phyloP scores from a whole-genome alignment of 345 rosid genomes.

The Gossypium bickii region DNA sequence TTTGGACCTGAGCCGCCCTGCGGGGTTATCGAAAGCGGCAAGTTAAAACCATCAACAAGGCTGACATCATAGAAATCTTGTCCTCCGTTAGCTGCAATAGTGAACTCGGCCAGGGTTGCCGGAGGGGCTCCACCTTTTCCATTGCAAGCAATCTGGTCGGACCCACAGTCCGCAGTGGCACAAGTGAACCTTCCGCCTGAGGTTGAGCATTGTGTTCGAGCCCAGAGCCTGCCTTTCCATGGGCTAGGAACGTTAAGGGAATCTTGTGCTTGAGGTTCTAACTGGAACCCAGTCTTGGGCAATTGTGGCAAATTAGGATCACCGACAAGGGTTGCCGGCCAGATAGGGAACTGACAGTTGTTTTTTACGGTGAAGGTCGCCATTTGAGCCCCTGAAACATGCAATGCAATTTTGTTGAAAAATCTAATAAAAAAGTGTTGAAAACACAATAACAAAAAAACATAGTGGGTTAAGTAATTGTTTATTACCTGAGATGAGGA shows the following conservation, averaged over 20 bases:
- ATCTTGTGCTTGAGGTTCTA: constrained; percentile 27
- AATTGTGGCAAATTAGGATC: constrained; percentile 10
- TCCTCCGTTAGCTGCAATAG: constrained; percentile 13
- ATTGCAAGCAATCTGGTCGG: constrained; percentile 36
- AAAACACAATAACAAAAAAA: no score
- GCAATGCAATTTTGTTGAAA: neutral
- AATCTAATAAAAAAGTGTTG: no score
- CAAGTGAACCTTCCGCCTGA: constrained; percentile 33
- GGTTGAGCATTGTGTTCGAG: constrained; percentile 37
- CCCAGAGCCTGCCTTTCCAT: constrained; percentile 39
- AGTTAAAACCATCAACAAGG: constrained; percentile 22
- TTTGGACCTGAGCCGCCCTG: neutral
- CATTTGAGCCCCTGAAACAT: constrained; percentile 3
- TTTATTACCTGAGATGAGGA: neutral
- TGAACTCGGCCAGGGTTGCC: constrained; percentile 35
- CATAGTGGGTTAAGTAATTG: neutral
- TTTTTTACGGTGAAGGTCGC: constrained; percentile 37
- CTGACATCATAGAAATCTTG: constrained; percentile 39
- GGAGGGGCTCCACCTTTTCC: constrained; percentile 40
- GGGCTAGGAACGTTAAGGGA: constrained; percentile 21
- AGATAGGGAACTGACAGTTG: constrained; percentile 41
- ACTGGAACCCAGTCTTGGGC: constrained; percentile 42
- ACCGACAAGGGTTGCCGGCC: constrained; percentile 36
- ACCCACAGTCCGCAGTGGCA: constrained; percentile 45
- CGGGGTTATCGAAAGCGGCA: constrained; percentile 15